Percentiles rank a stretch among this genome's conserved stretches.
Conservation (phyloP, 192 early-diverging fungal genomes). For the Lunasporangiospora selenospora region DNA sequence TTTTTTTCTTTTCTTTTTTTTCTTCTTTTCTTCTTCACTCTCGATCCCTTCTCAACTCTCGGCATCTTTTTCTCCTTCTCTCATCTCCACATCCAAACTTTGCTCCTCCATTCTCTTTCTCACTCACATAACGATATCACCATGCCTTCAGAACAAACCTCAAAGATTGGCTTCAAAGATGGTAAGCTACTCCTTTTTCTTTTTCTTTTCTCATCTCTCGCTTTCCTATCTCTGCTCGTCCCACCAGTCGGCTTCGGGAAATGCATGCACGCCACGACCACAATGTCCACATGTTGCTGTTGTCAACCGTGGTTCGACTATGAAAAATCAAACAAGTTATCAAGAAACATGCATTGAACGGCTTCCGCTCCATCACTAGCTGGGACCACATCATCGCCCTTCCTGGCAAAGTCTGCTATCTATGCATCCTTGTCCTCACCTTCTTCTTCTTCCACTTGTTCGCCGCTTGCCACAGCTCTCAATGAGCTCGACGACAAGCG, state of each 20-base stretch:
- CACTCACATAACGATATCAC: conserved; percentile 2
- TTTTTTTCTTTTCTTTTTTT: conserved; percentile 1
- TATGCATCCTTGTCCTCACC: too few relatives aligned
- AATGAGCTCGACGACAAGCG: conserved; percentile 95
- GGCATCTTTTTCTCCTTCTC: not conserved
- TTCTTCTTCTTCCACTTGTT: too few relatives aligned
- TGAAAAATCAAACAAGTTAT: too few relatives aligned
- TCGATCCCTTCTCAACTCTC: not conserved
- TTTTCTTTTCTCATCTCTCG: not conserved
- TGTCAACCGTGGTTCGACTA: too few relatives aligned
- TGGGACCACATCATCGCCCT: too few relatives aligned
- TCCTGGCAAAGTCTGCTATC: too few relatives aligned
- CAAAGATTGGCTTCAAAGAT: conserved; percentile 47
- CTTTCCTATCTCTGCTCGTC: not conserved
- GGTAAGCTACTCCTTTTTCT: conserved; percentile 16
- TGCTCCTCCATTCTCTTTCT: not conserved
- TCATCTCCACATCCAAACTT: too few relatives aligned
- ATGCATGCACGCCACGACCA: too few relatives aligned
- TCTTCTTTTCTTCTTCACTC: not conserved
- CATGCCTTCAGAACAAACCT: conserved; percentile 20
- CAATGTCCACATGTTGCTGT: too few relatives aligned
- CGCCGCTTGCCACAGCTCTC: conserved; percentile 58
- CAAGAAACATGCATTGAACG: too few relatives aligned
- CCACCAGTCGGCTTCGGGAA: not conserved
- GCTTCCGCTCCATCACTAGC: too few relatives aligned